Evolutionary conservation across 768 basidiomycete species (phyloP).

Genomic region (Roridomyces roridus): DNA sequence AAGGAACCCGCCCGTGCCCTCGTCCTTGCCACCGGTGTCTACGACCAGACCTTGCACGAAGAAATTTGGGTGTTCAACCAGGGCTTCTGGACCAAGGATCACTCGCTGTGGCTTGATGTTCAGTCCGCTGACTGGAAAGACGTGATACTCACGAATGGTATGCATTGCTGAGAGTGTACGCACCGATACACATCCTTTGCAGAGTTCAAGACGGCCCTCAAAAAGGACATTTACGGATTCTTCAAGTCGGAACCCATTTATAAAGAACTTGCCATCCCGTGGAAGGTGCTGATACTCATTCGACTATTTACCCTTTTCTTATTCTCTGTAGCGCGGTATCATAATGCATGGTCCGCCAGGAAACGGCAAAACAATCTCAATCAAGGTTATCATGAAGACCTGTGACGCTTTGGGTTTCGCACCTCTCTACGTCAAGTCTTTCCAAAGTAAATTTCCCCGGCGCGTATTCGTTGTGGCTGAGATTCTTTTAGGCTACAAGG

Average conservation of each 20-base stretch:
- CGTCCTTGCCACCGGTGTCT: constrained; percentile 59
- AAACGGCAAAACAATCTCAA: constrained; percentile 84
- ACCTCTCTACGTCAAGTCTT: constrained; percentile 84
- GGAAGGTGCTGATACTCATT: constrained; percentile 61
- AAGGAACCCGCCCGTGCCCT: constrained; percentile 58
- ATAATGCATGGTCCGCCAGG: constrained; percentile 90
- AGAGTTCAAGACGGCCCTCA: constrained; percentile 67
- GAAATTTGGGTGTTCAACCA: constrained; percentile 83
- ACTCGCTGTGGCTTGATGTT: constrained; percentile 62
- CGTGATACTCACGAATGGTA: constrained; percentile 66
- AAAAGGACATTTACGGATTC: constrained; percentile 82
- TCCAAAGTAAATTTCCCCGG: constrained; percentile 56
- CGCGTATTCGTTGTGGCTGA: neutral
- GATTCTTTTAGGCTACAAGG: constrained; percentile 50
- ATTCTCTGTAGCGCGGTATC: constrained; percentile 65
- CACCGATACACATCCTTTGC: neutral
- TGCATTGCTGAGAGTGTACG: neutral
- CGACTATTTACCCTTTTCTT: neutral
- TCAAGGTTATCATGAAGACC: constrained; percentile 83
- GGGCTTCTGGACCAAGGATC: constrained; percentile 71
- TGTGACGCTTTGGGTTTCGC: constrained; percentile 66
- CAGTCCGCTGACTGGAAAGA: constrained; percentile 77
- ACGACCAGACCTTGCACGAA: constrained; percentile 58
- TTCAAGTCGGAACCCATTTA: constrained; percentile 78
- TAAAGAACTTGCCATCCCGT: constrained; percentile 77